These are phyloP conservation scores for Blakeslea trispora DNA, from an alignment of 371 early-diverging fungal species.

Conservation along the genomic window DNA sequence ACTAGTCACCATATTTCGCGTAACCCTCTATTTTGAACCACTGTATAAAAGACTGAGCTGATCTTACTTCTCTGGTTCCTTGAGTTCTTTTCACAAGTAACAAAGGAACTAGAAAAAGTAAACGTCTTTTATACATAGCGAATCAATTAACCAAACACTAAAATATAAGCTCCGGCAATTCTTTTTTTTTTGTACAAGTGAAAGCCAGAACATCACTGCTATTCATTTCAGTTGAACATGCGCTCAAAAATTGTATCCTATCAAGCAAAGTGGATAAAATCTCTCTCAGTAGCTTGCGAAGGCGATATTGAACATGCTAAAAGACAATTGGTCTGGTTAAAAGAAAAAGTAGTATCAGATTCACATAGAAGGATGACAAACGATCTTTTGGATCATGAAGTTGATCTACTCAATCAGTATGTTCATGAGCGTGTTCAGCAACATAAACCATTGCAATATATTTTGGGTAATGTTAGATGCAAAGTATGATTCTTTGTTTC, in stretches of 20 bases:
- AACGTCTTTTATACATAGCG: too few relatives aligned
- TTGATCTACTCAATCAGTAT: constrained; percentile 29
- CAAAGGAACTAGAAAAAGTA: too few relatives aligned
- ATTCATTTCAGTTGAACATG: background rate
- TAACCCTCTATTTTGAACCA: too few relatives aligned
- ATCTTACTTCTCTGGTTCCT: too few relatives aligned
- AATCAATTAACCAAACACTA: too few relatives aligned
- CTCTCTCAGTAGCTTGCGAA: constrained; percentile 34
- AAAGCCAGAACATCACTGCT: too few relatives aligned
- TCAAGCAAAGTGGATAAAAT: constrained; percentile 18
- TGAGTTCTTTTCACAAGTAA: too few relatives aligned
- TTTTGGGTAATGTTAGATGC: constrained; percentile 54
- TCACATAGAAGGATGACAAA: constrained; percentile 1
- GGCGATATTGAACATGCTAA: constrained; percentile 30
- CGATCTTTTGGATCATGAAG: constrained; percentile 16
- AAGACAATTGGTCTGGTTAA: constrained; percentile 41
- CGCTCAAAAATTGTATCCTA: background rate
- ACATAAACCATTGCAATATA: constrained; percentile 86
- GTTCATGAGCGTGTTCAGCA: constrained; percentile 54
- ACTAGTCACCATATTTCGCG: too few relatives aligned
- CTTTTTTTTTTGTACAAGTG: too few relatives aligned
- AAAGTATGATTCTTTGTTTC: too few relatives aligned
- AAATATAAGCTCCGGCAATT: too few relatives aligned
- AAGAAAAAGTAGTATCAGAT: constrained; percentile 28
- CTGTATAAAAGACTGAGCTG: too few relatives aligned